Evolutionary conservation across 495 filamentous ascomycete genomes (phyloP).

Genomic region (Penicillium egyptiacum): DNA sequence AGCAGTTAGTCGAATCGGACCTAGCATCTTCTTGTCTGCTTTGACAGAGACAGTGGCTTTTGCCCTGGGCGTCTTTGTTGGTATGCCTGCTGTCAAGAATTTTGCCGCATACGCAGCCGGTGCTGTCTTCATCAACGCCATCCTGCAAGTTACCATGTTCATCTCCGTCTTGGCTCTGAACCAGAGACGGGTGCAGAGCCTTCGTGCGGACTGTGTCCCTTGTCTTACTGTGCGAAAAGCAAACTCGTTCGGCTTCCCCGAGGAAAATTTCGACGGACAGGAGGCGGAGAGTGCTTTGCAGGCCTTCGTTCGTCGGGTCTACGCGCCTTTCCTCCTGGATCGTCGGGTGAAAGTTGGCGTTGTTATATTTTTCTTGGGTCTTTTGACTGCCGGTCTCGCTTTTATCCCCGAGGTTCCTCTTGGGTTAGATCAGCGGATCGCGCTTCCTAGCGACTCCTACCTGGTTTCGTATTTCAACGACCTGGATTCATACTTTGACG

Average conservation of each 20-base stretch:
- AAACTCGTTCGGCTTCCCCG: conserved; percentile 49
- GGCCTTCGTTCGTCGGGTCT: conserved; percentile 80
- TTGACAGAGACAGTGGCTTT: conserved; percentile 92
- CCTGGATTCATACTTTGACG: conserved; percentile 85
- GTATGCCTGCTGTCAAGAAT: conserved; percentile 96
- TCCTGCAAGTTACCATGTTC: conserved; percentile 95
- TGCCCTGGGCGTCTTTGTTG: conserved; percentile 85
- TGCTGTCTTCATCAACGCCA: conserved; percentile 93
- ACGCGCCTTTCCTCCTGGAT: conserved; percentile 78
- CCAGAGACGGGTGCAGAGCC: conserved; percentile 79
- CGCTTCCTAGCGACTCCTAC: conserved; percentile 89
- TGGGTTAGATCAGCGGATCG: conserved; percentile 90
- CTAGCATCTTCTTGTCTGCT: conserved; percentile 93
- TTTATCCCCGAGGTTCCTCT: conserved; percentile 81
- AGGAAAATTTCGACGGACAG: conserved; percentile 63
- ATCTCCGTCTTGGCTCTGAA: conserved; percentile 88
- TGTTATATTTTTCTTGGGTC: conserved; percentile 75
- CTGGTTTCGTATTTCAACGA: conserved; percentile 94
- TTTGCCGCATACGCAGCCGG: conserved; percentile 96
- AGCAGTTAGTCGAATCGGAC: conserved; percentile 90
- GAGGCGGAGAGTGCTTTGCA: conserved; percentile 71
- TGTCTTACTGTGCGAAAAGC: conserved; percentile 74
- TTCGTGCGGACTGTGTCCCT: conserved; percentile 90
- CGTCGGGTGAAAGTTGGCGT: conserved; percentile 74
- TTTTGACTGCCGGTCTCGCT: conserved; percentile 83